Evolutionary conservation across 257 asterid genomes (phyloP).

Genomic region (Nicotiana obtusifolia): DNA sequence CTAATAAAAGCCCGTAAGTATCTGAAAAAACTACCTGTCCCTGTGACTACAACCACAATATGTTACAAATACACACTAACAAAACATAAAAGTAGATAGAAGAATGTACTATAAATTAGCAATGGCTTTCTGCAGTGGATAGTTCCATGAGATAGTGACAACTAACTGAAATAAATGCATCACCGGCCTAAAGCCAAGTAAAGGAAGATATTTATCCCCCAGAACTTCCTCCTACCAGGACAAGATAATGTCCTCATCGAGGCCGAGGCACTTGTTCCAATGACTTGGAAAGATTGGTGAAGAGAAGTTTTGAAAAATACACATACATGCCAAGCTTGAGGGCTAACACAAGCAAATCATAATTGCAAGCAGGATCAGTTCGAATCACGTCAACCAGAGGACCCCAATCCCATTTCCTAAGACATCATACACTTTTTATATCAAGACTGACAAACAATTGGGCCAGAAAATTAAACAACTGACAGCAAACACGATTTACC

Average conservation of each 20-base stretch:
- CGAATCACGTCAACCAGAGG: background rate
- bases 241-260: background rate
- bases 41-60: background rate
- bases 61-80: background rate
- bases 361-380: background rate
- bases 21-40: too few species aligned
- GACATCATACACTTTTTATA: background rate
- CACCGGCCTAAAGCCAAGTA: background rate
- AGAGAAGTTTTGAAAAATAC: background rate
- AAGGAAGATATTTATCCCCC: constrained; percentile 2
- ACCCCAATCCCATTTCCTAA: background rate
- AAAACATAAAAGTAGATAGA: background rate
- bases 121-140: background rate
- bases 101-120: background rate
- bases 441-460: background rate
- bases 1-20: too few species aligned
- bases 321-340: background rate
- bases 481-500: constrained; percentile 30
- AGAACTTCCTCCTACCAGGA: background rate
- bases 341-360: background rate
- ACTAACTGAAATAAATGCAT: background rate
- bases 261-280: background rate
- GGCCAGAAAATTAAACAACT: background rate
- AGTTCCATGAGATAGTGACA: background rate
- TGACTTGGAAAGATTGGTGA: background rate